Base-by-base conservation (phyloP, 164 flowering plant genomes). In the Stephania japonica region DNA sequence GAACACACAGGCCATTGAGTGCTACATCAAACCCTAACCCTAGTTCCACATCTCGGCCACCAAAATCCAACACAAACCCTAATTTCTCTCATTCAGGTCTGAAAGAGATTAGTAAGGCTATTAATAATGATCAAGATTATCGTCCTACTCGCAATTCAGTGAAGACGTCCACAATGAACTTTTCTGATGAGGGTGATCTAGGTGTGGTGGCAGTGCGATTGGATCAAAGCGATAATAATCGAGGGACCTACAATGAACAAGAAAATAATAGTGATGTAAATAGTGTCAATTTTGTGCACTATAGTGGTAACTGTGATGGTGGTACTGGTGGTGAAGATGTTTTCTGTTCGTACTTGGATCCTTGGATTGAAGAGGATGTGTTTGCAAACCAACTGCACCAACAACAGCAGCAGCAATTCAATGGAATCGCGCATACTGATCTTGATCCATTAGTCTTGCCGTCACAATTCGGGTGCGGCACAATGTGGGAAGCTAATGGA, bases 321-420 rank as follows among this genome's bases (percentile, higher is more conserved):
- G 50, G 50, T 44, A 86, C 5, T 32, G 87, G 84, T 62, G 70
- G 56, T 16, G 90, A 87, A 63, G 77, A 69, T 23, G 73, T 83
- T 12, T 89, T 87, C 82, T 85, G 90, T 25, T 89, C 91, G 19
- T 87, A 86, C 73, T 75, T 87, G 68, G 84, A 87, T 78, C 83
- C 89, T 0, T 62, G 86, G 62, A 87, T 85, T 14, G 83, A 84
- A 50, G 87, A 87, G 13, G 90, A 87, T 12, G 72, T 75, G 42
- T 76, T 77, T 26, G n/a, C 61, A 26, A 70, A 53, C 42, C 83
- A 76, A 43, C 86, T 75, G 8, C 84, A 78, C 12, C 76, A 68
- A n/a, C 80, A 73, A 12, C 78, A 27, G 71, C 74, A 66, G 21
- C 79, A 79, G 24, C 77, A 41, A 67, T 42, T 56, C 16, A 67